These are phyloP conservation scores for Solanum raphanifolium DNA, from an alignment of 257 asterid species.

Conservation along the genomic window DNA sequence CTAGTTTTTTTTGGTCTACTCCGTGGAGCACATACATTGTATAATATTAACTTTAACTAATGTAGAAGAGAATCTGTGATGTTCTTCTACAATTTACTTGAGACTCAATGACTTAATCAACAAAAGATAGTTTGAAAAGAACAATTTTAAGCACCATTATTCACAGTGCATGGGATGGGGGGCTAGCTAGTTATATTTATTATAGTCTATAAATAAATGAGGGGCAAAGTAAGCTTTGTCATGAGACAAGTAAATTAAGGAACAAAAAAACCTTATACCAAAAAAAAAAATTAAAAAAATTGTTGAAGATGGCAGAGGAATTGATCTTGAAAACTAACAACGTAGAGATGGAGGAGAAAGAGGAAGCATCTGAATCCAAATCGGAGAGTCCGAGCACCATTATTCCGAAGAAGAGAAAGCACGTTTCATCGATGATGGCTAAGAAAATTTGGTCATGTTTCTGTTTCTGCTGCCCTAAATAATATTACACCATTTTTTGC, in stretches of 20 bases:
- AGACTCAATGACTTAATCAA: background rate
- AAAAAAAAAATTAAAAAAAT: no score
- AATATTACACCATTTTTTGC: background rate
- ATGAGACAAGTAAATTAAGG: background rate
- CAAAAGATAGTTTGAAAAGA: background rate
- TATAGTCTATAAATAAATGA: background rate
- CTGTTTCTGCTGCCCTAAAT: background rate
- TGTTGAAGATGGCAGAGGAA: background rate
- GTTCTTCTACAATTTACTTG: background rate
- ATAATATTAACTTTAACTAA: background rate
- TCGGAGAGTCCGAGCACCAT: background rate
- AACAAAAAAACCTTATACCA: no score
- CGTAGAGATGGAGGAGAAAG: background rate
- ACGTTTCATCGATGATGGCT: background rate
- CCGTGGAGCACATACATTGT: background rate
- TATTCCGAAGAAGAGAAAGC: background rate
- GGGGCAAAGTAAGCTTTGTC: background rate
- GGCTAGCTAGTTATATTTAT: background rate
- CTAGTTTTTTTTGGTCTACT: background rate
- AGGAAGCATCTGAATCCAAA: background rate
- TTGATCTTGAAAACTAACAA: background rate
- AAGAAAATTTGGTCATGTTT: background rate
- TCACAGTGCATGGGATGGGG: background rate
- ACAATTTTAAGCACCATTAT: background rate
- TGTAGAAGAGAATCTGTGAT: background rate